phyloP scores from a whole-genome alignment of 192 early-diverging fungal genomes.

The Gigaspora rosea region DNA sequence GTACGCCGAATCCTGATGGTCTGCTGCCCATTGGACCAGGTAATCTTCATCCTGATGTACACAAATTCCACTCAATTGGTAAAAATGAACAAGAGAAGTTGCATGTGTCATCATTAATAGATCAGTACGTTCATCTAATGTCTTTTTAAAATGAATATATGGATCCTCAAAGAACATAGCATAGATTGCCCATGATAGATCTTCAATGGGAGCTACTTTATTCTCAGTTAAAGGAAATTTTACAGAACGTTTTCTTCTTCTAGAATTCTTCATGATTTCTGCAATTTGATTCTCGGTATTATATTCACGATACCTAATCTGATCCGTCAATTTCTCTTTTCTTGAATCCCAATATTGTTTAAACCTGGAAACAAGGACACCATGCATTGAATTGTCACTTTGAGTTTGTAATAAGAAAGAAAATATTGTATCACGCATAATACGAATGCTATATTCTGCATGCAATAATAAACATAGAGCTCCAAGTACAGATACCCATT shows the following conservation, averaged over 20 bases:
- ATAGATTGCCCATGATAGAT: neutral
- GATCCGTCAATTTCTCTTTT: neutral
- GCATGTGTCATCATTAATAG: neutral
- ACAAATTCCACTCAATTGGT: neutral
- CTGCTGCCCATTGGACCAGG: neutral
- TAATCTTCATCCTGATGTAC: neutral
- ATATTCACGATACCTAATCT: neutral
- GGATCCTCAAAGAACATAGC: neutral
- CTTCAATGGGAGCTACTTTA: neutral
- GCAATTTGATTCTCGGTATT: neutral
- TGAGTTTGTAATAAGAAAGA: neutral
- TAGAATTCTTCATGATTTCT: neutral
- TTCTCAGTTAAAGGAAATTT: neutral
- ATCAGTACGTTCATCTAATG: neutral
- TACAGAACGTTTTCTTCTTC: neutral
- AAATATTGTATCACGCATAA: neutral
- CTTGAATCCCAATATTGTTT: neutral
- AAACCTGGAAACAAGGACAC: neutral
- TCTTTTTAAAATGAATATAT: neutral
- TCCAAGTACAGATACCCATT: neutral
- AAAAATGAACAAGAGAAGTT: neutral
- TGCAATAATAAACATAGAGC: neutral
- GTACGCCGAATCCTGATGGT: neutral
- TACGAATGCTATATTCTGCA: neutral
- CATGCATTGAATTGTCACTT: neutral